Base-by-base conservation (phyloP, 2,329 filamentous ascomycete genomes). In the Macrophomina pseudophaseolina region DNA sequence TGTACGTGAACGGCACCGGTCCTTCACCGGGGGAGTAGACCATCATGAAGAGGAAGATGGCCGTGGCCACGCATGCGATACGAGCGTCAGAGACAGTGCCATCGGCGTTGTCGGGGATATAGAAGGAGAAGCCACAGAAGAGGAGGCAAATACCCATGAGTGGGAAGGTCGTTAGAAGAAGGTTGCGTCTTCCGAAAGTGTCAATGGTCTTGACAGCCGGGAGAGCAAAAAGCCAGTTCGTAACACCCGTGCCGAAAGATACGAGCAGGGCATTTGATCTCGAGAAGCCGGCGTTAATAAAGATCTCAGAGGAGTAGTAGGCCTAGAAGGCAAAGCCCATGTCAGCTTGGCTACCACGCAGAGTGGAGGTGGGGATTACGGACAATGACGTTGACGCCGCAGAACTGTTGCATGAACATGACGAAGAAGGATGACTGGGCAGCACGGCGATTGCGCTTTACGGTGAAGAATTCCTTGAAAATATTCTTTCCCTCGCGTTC, bases 41-140 rank as follows among this genome's bases (percentile, higher is more conserved):
- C 14, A 85, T 79, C 70, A 84, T 83, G 71, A 86, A 86, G 18
- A 85, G 76, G 77, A 81, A 86, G 65, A 81, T 77, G 64, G 77
- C 78, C 1, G 75, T 72, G 5, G 79, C 79, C 38, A 82, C 75
- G 30, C 71, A 75, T 35, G 72, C 77, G 14, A 71, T 68, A 11
- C 71, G 66, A 4, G 67, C 48, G 0, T 23, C 74, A 70, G 33
- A 72, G 74, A 67, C 53, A 48, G 56, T 73, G 71, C 69, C 72
- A 58, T 66, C 16, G 28, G 56, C 18, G 40, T 16, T 64, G 52
- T 72, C 30, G 69, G 70, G 38, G 70, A 76, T 72, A 48, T 76
- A 76, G 38, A 82, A 73, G 8, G 76, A 80, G 9, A 81, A 73
- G 76, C 84, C 72, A 9, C 80, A 80, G 67, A 83, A 82, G 59